Conservation (phyloP, 2,329 filamentous ascomycete species). For the Diaporthe helianthi region DNA sequence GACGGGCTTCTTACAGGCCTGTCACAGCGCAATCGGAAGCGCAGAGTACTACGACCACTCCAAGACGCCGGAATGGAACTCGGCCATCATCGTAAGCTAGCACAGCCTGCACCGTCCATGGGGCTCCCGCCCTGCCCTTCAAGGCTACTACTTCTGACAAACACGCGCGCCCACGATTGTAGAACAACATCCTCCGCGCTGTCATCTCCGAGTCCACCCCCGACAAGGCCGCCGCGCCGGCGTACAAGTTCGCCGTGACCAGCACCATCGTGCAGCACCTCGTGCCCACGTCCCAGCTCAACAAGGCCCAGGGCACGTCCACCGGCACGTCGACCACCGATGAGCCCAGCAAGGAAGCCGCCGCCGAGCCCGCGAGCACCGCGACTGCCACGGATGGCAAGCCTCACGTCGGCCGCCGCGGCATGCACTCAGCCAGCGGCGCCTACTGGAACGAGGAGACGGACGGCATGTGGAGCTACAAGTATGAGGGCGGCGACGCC, state of each 20-base stretch:
- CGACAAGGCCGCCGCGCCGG: slow-evolving; percentile 62
- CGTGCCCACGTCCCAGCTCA: slow-evolving; percentile 69
- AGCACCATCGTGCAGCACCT: slow-evolving; percentile 98
- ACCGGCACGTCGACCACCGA: slow-evolving; percentile 60
- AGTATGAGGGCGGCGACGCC: slow-evolving; percentile 74
- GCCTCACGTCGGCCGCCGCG: slow-evolving; percentile 81
- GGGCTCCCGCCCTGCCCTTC: slow-evolving; percentile 7
- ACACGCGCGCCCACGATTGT: slow-evolving; percentile 24
- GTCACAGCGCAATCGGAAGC: slow-evolving; percentile 76
- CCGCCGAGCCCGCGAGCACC: slow-evolving; percentile 45
- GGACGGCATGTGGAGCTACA: slow-evolving; percentile 89
- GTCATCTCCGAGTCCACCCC: slow-evolving; percentile 78
- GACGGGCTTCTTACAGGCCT: slow-evolving; percentile 66
- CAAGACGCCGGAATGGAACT: slow-evolving; percentile 88
- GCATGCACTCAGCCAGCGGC: slow-evolving; percentile 87
- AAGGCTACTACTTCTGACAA: slow-evolving; percentile 32
- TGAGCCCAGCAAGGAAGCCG: slow-evolving; percentile 59
- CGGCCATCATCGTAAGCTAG: slow-evolving; percentile 81
- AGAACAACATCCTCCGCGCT: slow-evolving; percentile 79
- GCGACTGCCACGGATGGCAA: slow-evolving; percentile 67
- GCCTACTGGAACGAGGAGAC: slow-evolving; percentile 92
- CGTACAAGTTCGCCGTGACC: slow-evolving; percentile 95
- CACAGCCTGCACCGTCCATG: neutral
- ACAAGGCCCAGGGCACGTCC: slow-evolving; percentile 63
- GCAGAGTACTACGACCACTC: slow-evolving; percentile 86